These are phyloP conservation scores for Agrocybe pediades DNA, from an alignment of 768 basidiomycete species.

Conservation along the genomic window DNA sequence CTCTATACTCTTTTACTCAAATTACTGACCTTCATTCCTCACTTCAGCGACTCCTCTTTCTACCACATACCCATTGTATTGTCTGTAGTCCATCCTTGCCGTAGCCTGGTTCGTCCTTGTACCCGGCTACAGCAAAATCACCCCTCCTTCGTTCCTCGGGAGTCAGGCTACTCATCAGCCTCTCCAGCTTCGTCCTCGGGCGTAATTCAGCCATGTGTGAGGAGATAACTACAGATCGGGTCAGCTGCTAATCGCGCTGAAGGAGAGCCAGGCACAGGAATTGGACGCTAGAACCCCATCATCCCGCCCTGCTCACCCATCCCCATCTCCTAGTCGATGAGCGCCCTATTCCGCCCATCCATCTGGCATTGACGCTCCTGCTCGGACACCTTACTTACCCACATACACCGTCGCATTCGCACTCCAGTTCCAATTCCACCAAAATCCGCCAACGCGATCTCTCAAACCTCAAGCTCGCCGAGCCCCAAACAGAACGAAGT, in stretches of 20 bases:
- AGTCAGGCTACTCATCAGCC: slow-evolving; percentile 88
- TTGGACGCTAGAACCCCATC: background rate
- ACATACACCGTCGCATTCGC: slow-evolving; percentile 9
- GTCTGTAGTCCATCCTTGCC: too few species aligned
- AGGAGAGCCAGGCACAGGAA: too few species aligned
- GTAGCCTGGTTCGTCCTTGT: too few species aligned
- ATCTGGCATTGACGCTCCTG: slow-evolving; percentile 18
- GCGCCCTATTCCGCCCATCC: slow-evolving; percentile 2
- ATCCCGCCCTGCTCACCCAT: slow-evolving; percentile 3
- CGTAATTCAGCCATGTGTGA: slow-evolving; percentile 90
- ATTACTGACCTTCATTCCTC: slow-evolving; percentile 36
- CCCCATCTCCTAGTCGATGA: slow-evolving; percentile 14
- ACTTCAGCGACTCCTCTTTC: too few species aligned
- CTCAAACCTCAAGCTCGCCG: slow-evolving; percentile 59
- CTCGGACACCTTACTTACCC: slow-evolving; percentile 3
- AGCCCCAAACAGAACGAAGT: slow-evolving; percentile 68
- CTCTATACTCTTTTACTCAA: background rate
- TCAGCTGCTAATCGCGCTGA: too few species aligned
- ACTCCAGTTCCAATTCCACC: too few species aligned
- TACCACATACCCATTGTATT: too few species aligned
- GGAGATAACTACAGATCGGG: slow-evolving; percentile 57
- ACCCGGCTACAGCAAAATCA: too few species aligned
- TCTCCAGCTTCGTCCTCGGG: slow-evolving; percentile 90
- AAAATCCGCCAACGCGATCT: too few species aligned
- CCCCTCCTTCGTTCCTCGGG: too few species aligned